Evolutionary conservation across 805 yeast genomes (phyloP), one percentile per base, ranked within the genome.

Genomic region (Yarrowia sp.): DNA sequence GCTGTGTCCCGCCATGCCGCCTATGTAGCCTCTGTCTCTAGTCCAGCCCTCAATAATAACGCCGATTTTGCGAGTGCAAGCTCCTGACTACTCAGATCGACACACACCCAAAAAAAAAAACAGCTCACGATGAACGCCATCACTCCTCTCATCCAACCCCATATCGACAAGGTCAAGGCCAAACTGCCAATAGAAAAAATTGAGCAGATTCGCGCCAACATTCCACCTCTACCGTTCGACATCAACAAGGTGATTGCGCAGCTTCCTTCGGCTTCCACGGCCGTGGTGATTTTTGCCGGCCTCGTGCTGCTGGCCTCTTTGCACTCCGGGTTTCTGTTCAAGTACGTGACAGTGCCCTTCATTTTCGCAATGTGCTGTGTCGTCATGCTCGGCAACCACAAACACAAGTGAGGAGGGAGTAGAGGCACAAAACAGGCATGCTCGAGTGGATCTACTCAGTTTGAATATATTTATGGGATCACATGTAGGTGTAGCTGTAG

Each of bases 151-250:
- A 17, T 55, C 31, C 61, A 55, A 18, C 61, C 61, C 42, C 51
- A 58, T 43, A 58, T 58, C 51, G 51, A 58, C 64, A 43, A 43
- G 28, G 33, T 58, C 50, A 58, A 58, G 64, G 64, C 50, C 39
- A 58, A 58, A 11, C 51, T 58, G 50, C 50, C 64, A 35, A 58
- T 33, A 43, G 64, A 43, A 35, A 33, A 58, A 33, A 15, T 55
- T 41, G 61, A 39, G 47, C 51, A 58, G 64, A 58, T 44, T 35
- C 51, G 47, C 13, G 61, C 61, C 36, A 41, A 39, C 61, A 55
- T 58, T 8, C 64, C 64, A 33, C 64, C 64, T 33, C 51, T 58
- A n/a, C 64, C 64, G 6, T 43, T 58, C 35, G 64, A 58, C 43
- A 18, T 44, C 8, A 33, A 58, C 17, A 43, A 43, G 35, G 22